Conservation (phyloP, 441 rosid species). For the Gossypium lobatum region DNA sequence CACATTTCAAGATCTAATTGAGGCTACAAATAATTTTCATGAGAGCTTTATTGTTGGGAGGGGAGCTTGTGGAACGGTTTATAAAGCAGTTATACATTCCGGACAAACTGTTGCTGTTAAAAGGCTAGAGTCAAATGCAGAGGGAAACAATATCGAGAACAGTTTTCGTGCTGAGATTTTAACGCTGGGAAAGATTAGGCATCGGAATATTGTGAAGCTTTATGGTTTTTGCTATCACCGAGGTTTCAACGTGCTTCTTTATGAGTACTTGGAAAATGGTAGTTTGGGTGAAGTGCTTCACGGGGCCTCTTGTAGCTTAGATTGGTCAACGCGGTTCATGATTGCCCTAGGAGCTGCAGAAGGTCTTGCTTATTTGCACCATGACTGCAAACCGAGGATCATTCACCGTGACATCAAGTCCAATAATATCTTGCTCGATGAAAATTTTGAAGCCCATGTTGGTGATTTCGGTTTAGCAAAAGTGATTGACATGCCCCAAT, state of each 20-base stretch:
- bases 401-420: constrained; percentile 94
- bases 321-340: constrained; percentile 77
- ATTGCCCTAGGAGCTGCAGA: constrained; percentile 97
- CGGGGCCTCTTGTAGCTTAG: constrained; percentile 50
- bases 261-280: constrained; percentile 84
- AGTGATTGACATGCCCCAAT: constrained; percentile 92
- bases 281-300: constrained; percentile 90
- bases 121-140: constrained; percentile 65
- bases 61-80: constrained; percentile 94
- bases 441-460: constrained; percentile 87
- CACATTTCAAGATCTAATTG: constrained; percentile 67
- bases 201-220: constrained; percentile 91
- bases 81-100: constrained; percentile 72
- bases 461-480: constrained; percentile 98
- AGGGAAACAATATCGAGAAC: constrained; percentile 73
- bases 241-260: constrained; percentile 75
- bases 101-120: constrained; percentile 80
- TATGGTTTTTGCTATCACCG: constrained; percentile 81
- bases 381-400: constrained; percentile 90
- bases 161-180: constrained; percentile 89
- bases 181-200: constrained; percentile 89
- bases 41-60: constrained; percentile 71
- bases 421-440: constrained; percentile 79
- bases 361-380: constrained; percentile 93
- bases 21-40: constrained; percentile 70